Base-by-base conservation (phyloP, 768 basidiomycete genomes). In the Cyclocybe aegerita region DNA sequence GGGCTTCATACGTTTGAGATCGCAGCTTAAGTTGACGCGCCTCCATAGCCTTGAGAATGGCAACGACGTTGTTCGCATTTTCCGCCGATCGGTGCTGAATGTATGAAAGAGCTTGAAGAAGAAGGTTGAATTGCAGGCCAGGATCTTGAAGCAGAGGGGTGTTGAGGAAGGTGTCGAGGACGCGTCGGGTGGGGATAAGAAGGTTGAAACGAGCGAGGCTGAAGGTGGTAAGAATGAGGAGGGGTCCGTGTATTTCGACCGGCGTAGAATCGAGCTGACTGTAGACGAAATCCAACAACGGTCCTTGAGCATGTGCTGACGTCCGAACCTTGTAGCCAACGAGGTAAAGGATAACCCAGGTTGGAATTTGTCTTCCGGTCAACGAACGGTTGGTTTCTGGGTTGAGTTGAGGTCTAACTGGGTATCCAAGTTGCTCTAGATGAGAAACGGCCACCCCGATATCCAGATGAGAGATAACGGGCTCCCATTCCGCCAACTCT, bases 341-440 rank as follows among this genome's bases (percentile, higher is more conserved):
- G 37, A 86, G 67, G 39, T 75, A 72, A 30, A 87, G 64, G 9
- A 78, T 60, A n/a, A 84, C 65, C 84, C 84, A 88, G 0, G 73
- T 55, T 0, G 86, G 85, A 9, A 70, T 46, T 23, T 9, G 50
- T 7, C 30, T 9, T 11, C 23, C 23, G 23, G 23, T 4, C 9
- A 12, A 41, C 42, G 33, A 12, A 14, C 7, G 17, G 14, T 17
- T 8, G n/a, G 6, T 23, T 5, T 16, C 15, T 30, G 38, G 17
- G n/a, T 29, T 31, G 11, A 30, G 9, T 15, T 4, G 38, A 14
- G 2, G 33, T 32, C 15, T 33, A 35, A 49, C 29, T 7, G 11
- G 42, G 48, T 49, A 49, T 32, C 51, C 53, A 4, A 16, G 10
- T 14, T 14, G 9, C n/a, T 52, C 53, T 5, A 74, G 31, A 11